Base-by-base conservation (phyloP, 2,329 filamentous ascomycete species). In the Talaromyces sp. region DNA sequence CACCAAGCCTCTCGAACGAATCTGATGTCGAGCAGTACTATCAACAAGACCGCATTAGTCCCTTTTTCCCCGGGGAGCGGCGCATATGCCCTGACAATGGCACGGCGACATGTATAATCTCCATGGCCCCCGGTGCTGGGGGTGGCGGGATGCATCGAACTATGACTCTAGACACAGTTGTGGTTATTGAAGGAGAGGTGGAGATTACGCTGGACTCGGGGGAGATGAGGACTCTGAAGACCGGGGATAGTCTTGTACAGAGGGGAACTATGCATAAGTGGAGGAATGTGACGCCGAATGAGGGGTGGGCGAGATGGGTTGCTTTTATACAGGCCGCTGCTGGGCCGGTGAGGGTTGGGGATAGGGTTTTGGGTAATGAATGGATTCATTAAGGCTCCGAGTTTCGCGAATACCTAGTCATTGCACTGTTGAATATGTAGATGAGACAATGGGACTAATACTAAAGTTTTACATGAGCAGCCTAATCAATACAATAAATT, bases 201-300 rank as follows among this genome's bases (percentile, higher is more conserved):
- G 82, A 85, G 66, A 76, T 86, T 72, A 66, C 81, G 3, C 72
- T 87, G 3, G 84, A 85, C 66, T 80, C 80, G n/a, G 84, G 84
- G 2, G 82, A 82, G 65, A 76, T 71, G 59, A 77, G 76, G 54
- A 65, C 75, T 24, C 75, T 87, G 78, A 74, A 75, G 58, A 74
- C 78, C 10, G 85, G 85, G 2, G 84, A 87, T 70, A 74, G 86
- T 22, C 81, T 81, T 14, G 81, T 87, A 22, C 84, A 87, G 73
- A 76, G 85, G 50, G 83, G 79, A 0, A 85, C 84, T 2, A 83
- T 82, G 75, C 85, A 87, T 71, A 79, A 79, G 39, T 86, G 83
- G 84, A 72, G 76, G 59, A 86, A 86, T 66, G 71, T 76, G 13
- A 82, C 78, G 66, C 67, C 73, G 59, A 52, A 62, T 50, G 81